A percentile compares a stretch with the other conserved stretches of the same genome.
phyloP scores from a whole-genome alignment of 176 grass and related monocot species.

The Cenchrus purpureus region DNA sequence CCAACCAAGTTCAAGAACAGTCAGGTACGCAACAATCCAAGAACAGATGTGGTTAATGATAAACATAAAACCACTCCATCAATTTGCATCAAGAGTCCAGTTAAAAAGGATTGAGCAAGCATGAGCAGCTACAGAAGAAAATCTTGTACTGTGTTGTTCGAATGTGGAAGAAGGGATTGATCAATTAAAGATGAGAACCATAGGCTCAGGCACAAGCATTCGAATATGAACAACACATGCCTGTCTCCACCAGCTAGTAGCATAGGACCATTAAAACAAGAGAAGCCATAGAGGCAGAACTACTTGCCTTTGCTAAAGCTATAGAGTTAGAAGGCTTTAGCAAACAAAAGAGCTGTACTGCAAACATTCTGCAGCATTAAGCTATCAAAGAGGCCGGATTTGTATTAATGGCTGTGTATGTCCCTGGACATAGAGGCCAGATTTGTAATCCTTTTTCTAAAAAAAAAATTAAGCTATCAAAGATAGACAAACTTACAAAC shows the following conservation, averaged over 20 bases:
- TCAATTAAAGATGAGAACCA: conserved; percentile 8
- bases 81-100: not conserved
- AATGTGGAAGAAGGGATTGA: not conserved
- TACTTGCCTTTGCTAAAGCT: conserved; percentile 32
- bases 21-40: not conserved
- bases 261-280: conserved; percentile 6
- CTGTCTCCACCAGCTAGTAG: no score
- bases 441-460: no score
- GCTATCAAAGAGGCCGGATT: no score
- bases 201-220: not conserved
- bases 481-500: not conserved
- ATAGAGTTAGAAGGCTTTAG: not conserved
- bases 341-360: conserved; percentile 9
- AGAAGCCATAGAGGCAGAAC: not conserved
- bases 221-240: not conserved
- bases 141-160: not conserved
- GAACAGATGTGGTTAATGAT: not conserved
- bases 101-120: not conserved
- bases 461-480: no score
- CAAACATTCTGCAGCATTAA: not conserved
- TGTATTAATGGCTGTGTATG: no score
- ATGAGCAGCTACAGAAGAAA: not conserved
- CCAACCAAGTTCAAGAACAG: conserved; percentile 20
- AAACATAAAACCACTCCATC: not conserved
- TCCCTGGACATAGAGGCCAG: no score